These are phyloP conservation scores for Hygrocybe coccinea DNA, from an alignment of 768 basidiomycete species.

Conservation along the genomic window DNA sequence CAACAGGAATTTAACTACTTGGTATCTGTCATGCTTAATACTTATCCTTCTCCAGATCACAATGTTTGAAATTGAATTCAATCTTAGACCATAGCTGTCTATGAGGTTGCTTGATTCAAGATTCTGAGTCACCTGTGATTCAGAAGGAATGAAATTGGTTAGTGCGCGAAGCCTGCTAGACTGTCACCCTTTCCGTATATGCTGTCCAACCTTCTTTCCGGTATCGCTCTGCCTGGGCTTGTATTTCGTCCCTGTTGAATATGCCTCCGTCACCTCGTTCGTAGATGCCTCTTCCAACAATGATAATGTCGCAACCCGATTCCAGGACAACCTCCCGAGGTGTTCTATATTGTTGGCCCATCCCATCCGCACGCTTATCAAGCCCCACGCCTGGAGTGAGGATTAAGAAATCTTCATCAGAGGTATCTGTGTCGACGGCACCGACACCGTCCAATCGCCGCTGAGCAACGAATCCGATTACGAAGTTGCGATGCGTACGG, in stretches of 20 bases:
- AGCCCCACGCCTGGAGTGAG: constrained; percentile 91
- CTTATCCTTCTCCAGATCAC: no score
- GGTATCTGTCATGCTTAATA: not conserved
- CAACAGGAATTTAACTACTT: constrained; percentile 23
- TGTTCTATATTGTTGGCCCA: constrained; percentile 95
- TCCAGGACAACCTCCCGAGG: constrained; percentile 77
- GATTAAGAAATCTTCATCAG: constrained; percentile 78
- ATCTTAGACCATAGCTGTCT: no score
- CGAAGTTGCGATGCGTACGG: constrained; percentile 72
- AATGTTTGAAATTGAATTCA: no score
- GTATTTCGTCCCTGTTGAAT: constrained; percentile 5
- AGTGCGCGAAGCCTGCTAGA: not conserved
- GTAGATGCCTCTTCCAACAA: constrained; percentile 94
- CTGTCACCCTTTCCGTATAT: constrained; percentile 56
- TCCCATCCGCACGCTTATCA: constrained; percentile 68
- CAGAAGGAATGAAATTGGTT: no score
- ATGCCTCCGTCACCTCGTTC: constrained; percentile 47
- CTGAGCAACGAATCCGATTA: constrained; percentile 95
- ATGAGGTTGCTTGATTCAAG: no score
- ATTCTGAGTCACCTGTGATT: no score
- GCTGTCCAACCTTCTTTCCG: constrained; percentile 85
- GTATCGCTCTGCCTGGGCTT: constrained; percentile 77
- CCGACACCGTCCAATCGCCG: constrained; percentile 71
- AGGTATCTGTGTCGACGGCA: constrained; percentile 27
- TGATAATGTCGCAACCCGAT: constrained; percentile 90